Conservation (phyloP, 1,284 basidiomycete genomes). For the Ganoderma sinense region DNA sequence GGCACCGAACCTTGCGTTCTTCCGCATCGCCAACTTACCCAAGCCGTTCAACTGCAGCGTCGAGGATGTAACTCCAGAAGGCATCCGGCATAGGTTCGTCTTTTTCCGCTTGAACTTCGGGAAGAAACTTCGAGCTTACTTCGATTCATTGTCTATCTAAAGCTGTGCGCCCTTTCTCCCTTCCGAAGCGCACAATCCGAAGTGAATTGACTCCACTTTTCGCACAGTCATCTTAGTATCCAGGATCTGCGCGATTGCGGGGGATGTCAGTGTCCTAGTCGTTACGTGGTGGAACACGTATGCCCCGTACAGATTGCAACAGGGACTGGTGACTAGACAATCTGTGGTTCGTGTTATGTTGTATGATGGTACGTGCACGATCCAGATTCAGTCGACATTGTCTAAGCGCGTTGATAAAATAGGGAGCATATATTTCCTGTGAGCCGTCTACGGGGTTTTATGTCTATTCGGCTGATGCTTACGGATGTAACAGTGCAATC, state of each 20-base stretch:
- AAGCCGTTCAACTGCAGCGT: neutral
- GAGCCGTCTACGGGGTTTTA: neutral
- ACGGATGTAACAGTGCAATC: neutral
- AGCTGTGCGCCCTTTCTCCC: neutral
- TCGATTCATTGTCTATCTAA: neutral
- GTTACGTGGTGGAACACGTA: neutral
- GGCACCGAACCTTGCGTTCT: neutral
- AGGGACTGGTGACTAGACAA: neutral
- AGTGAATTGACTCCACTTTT: neutral
- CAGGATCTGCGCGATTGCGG: neutral
- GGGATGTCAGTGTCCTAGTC: neutral
- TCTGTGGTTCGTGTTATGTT: neutral
- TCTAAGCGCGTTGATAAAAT: neutral
- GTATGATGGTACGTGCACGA: neutral
- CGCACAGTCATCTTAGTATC: neutral
- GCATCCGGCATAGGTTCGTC: neutral
- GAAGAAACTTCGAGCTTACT: neutral
- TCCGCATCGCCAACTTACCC: neutral
- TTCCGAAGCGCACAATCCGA: rapidly evolving
- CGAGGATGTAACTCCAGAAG: neutral
- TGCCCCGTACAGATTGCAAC: neutral
- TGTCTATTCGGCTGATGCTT: neutral
- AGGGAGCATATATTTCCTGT: neutral
- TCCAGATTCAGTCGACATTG: neutral
- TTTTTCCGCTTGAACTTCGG: too few relatives aligned